phyloP scores from a whole-genome alignment of 768 basidiomycete species.

The Stropharia rugosoannulata region DNA sequence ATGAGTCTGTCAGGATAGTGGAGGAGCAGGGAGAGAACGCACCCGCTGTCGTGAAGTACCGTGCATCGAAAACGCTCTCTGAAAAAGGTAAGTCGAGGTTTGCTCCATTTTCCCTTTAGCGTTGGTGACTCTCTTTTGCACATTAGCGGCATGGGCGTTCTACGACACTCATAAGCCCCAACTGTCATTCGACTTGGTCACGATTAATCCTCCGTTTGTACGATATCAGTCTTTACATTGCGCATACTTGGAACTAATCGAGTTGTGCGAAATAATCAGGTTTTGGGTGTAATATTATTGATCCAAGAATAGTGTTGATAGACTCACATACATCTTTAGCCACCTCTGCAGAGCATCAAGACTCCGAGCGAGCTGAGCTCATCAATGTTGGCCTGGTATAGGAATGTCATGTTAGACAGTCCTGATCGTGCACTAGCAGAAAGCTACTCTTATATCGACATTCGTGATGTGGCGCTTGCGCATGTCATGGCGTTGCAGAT shows the following conservation, averaged over 20 bases:
- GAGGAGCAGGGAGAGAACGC: constrained; percentile 48
- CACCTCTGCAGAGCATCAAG: constrained; percentile 7
- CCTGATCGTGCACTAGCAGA: constrained; percentile 27
- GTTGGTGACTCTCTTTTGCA: not conserved
- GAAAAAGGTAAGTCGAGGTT: constrained; percentile 45
- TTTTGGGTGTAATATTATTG: constrained; percentile 3
- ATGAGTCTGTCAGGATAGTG: constrained; percentile 41
- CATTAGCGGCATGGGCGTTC: constrained; percentile 40
- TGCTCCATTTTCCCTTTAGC: not conserved
- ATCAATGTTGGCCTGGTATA: constrained; percentile 5
- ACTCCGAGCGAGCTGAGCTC: not conserved
- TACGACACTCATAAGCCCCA: constrained; percentile 38
- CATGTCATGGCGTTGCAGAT: constrained; percentile 51
- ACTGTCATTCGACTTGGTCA: constrained; percentile 51
- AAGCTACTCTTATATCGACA: constrained; percentile 39
- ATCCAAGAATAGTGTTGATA: not conserved
- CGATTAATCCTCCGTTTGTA: constrained; percentile 48
- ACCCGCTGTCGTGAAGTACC: constrained; percentile 41
- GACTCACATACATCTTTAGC: not conserved
- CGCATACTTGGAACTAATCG: not conserved
- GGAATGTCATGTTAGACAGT: not conserved
- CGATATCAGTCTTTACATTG: not conserved
- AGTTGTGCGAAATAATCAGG: not conserved
- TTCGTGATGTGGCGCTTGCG: constrained; percentile 53
- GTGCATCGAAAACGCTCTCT: constrained; percentile 65